Evolutionary conservation across 164 flowering plant species (phyloP).

Genomic region (Magnolia kwangsiensis): DNA sequence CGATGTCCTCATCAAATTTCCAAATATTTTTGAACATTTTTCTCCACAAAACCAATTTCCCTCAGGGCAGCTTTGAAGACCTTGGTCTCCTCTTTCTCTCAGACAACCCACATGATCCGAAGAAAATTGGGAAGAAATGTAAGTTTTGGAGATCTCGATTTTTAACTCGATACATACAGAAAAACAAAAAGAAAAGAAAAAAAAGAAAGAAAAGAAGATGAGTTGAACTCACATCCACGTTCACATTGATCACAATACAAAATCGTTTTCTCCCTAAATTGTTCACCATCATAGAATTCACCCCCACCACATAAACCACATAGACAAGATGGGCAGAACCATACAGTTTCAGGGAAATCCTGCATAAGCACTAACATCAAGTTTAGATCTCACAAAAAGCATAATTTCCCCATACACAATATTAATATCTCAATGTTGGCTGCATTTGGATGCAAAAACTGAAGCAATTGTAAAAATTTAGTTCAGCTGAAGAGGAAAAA

Average conservation of each 20-base stretch:
- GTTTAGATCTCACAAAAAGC: neutral
- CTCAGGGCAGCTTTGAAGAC: slow-evolving; percentile 14
- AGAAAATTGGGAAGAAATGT: neutral
- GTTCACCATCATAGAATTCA: slow-evolving; percentile 18
- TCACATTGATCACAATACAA: slow-evolving; percentile 68
- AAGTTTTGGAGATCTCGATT: neutral
- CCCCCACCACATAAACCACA: slow-evolving; percentile 58
- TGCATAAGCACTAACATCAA: slow-evolving; percentile 15
- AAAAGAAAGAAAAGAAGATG: neutral
- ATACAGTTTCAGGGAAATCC: slow-evolving; percentile 75
- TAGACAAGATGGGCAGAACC: slow-evolving; percentile 87
- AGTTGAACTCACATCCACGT: slow-evolving; percentile 53
- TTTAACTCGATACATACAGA: neutral
- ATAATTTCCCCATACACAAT: too few relatives aligned
- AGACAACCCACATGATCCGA: slow-evolving; percentile 72
- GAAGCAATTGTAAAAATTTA: neutral
- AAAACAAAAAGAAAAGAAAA: neutral
- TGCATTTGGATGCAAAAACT: neutral
- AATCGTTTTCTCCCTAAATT: slow-evolving; percentile 19
- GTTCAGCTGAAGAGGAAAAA: neutral
- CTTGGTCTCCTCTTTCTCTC: slow-evolving; percentile 19
- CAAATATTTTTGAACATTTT: slow-evolving; percentile 60
- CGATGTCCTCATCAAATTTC: too few relatives aligned
- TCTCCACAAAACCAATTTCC: slow-evolving; percentile 68
- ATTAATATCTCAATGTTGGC: neutral